Conservation (phyloP, 1,284 basidiomycete genomes). For the Moesziomyces parantarcticus region DNA sequence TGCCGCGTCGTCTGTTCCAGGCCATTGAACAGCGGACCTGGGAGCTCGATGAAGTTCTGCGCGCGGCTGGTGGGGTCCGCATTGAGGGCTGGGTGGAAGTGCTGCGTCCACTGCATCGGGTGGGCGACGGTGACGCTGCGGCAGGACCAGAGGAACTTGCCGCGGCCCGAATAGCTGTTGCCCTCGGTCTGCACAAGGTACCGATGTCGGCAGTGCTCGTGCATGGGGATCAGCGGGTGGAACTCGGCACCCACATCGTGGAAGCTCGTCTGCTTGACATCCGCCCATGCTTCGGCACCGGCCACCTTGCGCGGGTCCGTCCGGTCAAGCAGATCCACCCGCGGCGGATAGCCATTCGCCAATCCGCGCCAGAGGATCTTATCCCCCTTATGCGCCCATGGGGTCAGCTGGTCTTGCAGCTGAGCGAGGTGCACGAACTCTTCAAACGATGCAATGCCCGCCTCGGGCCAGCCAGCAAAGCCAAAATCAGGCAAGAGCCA, state of each 20-base stretch:
- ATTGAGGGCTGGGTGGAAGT: constrained; percentile 57
- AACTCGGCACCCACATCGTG: constrained; percentile 41
- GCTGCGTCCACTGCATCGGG: constrained; percentile 57
- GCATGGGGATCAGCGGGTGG: constrained; percentile 39
- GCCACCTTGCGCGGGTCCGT: constrained; percentile 25
- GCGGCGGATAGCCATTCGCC: constrained; percentile 41
- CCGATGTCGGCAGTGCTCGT: constrained; percentile 52
- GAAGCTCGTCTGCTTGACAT: constrained; percentile 53
- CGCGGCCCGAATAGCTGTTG: constrained; percentile 53
- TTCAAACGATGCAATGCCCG: constrained; percentile 45
- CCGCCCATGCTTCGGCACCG: constrained; percentile 38
- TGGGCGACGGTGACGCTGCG: constrained; percentile 47
- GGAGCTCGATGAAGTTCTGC: constrained; percentile 48
- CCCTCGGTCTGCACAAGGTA: constrained; percentile 57
- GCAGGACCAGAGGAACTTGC: constrained; percentile 51
- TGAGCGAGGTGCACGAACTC: constrained; percentile 40
- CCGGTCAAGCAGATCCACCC: constrained; percentile 31
- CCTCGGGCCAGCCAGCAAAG: constrained; percentile 56
- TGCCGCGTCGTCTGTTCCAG: constrained; percentile 28
- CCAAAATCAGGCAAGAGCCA: constrained; percentile 57
- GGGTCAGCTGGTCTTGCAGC: constrained; percentile 27
- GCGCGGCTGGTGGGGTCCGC: constrained; percentile 8
- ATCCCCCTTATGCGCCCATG: constrained; percentile 44
- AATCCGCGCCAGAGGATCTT: constrained; percentile 45
- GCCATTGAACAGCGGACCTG: constrained; percentile 37